phyloP scores from a whole-genome alignment of 257 asterid species.

The Solanum chaucha region DNA sequence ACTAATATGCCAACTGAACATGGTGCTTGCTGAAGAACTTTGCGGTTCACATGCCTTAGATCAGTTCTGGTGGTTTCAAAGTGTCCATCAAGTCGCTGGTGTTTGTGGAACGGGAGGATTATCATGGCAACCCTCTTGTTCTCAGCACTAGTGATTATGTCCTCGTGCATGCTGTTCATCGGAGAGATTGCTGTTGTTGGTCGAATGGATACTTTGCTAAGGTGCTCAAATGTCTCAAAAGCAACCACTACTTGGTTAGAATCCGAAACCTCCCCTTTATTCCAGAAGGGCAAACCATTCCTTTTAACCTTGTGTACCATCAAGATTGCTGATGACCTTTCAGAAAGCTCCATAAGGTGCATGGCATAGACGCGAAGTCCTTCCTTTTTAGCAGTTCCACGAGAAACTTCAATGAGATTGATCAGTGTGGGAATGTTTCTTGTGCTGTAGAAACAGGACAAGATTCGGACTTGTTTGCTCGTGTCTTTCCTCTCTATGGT shows the following conservation, averaged over 20 bases:
- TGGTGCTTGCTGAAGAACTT: constrained; percentile 52
- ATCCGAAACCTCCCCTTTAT: constrained; percentile 15
- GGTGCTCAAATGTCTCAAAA: constrained; percentile 58
- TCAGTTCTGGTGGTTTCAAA: constrained; percentile 51
- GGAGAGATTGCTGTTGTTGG: constrained; percentile 64
- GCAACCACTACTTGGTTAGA: constrained; percentile 46
- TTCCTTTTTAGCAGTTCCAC: constrained; percentile 45
- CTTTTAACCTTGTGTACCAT: constrained; percentile 63
- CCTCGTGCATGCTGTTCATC: constrained; percentile 58
- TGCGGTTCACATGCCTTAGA: constrained; percentile 40
- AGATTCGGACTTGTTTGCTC: constrained; percentile 35
- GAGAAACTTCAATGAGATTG: constrained; percentile 60
- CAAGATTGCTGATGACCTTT: constrained; percentile 56
- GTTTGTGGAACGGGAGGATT: constrained; percentile 62
- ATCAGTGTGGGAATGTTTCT: constrained; percentile 45
- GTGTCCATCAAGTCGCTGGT: constrained; percentile 47
- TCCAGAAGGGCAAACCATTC: constrained; percentile 67
- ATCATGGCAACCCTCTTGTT: constrained; percentile 42
- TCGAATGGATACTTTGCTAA: constrained; percentile 51
- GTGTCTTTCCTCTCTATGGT: constrained; percentile 42
- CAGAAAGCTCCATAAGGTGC: constrained; percentile 79
- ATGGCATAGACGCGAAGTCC: constrained; percentile 63
- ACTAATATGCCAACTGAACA: constrained; percentile 63
- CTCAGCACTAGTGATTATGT: constrained; percentile 42
- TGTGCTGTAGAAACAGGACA: constrained; percentile 51